phyloP scores from a whole-genome alignment of 495 filamentous ascomycete species.

The Tuber indicum region DNA sequence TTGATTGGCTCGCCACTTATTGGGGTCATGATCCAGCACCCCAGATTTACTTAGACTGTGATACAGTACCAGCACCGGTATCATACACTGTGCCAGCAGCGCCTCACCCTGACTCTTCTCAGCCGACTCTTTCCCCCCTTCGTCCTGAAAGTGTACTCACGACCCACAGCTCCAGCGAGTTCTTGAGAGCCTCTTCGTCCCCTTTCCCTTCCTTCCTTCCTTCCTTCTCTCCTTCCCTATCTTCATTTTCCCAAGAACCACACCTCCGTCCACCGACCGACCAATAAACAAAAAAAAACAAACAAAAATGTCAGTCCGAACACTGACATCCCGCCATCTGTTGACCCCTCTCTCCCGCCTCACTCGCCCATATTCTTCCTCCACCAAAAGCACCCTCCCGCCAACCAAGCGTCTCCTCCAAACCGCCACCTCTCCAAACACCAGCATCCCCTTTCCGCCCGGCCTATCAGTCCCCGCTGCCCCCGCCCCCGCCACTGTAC shows the following conservation, averaged over 20 bases:
- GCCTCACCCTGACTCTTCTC: not conserved
- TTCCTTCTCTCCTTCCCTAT: not conserved
- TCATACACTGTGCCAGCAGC: not conserved
- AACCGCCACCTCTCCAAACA: not conserved
- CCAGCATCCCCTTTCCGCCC: not conserved
- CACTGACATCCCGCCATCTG: not conserved
- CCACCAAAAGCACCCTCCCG: not conserved
- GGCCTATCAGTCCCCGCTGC: not conserved
- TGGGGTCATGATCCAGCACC: too few relatives aligned
- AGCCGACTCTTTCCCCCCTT: not conserved
- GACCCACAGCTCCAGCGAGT: too few relatives aligned
- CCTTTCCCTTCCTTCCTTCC: not conserved
- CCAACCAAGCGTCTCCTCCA: not conserved
- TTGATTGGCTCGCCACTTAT: constrained; percentile 1
- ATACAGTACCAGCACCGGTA: not conserved
- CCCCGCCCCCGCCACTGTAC: not conserved
- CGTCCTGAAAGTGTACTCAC: not conserved
- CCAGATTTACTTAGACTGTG: not conserved
- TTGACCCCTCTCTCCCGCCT: not conserved
- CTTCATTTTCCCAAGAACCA: not conserved
- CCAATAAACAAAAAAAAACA: not conserved
- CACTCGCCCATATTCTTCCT: not conserved
- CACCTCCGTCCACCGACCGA: not conserved
- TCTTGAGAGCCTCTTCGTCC: not conserved
- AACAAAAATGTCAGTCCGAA: not conserved